Conservation (phyloP, 306 rosid species). For the Oemleria cerasiformis region DNA sequence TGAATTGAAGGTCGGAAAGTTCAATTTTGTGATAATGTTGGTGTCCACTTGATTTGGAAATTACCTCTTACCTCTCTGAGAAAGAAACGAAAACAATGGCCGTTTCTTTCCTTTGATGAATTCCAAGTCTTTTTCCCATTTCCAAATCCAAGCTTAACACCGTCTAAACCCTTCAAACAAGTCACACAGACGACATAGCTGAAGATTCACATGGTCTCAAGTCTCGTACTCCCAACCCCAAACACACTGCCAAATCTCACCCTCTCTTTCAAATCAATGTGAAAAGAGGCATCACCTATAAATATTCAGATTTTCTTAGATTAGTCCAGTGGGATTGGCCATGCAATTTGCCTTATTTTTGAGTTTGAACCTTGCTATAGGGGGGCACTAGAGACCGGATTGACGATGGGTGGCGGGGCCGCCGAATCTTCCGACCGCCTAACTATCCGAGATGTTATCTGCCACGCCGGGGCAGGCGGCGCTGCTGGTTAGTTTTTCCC, state of each 20-base stretch:
- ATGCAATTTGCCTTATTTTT: slow-evolving; percentile 22
- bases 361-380: slow-evolving; percentile 4
- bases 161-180: slow-evolving; percentile 26
- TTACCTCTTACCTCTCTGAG: not conserved
- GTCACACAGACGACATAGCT: not conserved
- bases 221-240: not conserved
- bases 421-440: slow-evolving; percentile 37
- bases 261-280: not conserved
- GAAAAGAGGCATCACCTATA: not conserved
- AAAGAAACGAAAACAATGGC: not conserved
- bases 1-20: not conserved
- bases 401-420: slow-evolving; percentile 51
- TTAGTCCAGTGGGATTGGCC: not conserved
- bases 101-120: not conserved
- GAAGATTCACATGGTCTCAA: not conserved
- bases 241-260: not conserved
- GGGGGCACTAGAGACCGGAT: not conserved
- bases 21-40: too few relatives aligned
- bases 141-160: not conserved
- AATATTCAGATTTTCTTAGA: not conserved
- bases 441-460: slow-evolving; percentile 38
- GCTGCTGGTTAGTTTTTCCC: slow-evolving; percentile 63
- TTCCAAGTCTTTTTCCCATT: not conserved
- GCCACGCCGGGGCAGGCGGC: slow-evolving; percentile 83
- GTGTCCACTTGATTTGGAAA: not conserved